These are phyloP conservation scores for Plasmodium yoelii DNA, from an alignment of 169 alveolate genomes.

Conservation along the genomic window DNA sequence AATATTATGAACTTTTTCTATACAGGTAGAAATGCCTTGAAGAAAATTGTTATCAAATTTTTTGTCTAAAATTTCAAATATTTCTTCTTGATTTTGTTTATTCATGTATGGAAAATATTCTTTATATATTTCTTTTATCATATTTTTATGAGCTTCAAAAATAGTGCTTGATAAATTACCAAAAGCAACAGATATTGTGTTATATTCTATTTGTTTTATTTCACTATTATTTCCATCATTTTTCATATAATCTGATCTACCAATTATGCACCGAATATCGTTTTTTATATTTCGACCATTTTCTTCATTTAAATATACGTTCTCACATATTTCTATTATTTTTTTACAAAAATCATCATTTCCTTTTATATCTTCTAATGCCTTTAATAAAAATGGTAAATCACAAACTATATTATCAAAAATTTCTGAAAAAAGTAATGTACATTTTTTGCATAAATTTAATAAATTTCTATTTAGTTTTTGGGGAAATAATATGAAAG, in stretches of 20 bases:
- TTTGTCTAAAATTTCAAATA: constrained; percentile 19
- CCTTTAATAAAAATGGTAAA: constrained; percentile 23
- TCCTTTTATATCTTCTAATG: constrained; percentile 15
- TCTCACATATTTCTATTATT: constrained; percentile 39
- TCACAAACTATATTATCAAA: constrained; percentile 73
- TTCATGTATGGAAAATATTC: constrained; percentile 38
- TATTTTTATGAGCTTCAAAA: constrained; percentile 61
- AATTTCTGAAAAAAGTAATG: constrained; percentile 40
- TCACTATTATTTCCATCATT: background rate
- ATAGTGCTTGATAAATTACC: constrained; percentile 36
- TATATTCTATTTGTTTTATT: constrained; percentile 66
- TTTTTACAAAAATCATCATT: constrained; percentile 33
- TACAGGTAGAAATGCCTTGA: constrained; percentile 36
- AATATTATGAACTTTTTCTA: constrained; percentile 16
- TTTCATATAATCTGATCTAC: constrained; percentile 66
- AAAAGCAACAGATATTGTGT: constrained; percentile 71
- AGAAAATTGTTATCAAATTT: constrained; percentile 48
- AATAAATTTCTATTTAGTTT: constrained; percentile 10
- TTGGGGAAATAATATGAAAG: constrained; percentile 51
- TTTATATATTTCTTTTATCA: constrained; percentile 39
- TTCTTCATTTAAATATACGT: constrained; percentile 13
- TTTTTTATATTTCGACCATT: constrained; percentile 32
- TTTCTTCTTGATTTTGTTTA: background rate
- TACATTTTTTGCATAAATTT: constrained; percentile 28
- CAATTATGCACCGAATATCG: constrained; percentile 68